Conservation (phyloP, 805 yeast genomes). For the Wickerhamiella sergipiensis region DNA sequence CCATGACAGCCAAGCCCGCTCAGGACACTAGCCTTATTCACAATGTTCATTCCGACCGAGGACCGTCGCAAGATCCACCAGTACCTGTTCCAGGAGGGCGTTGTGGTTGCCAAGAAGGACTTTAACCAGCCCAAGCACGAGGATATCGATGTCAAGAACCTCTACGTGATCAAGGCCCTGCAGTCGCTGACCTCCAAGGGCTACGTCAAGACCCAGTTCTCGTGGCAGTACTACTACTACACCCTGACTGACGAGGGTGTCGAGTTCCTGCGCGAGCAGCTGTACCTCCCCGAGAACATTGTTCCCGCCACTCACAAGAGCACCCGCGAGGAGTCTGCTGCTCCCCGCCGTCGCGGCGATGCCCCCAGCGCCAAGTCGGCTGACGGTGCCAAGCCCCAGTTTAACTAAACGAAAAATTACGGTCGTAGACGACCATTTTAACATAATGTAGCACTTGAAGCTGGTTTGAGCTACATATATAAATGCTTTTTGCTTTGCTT, state of each 20-base stretch:
- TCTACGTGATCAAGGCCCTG: slow-evolving; percentile 94
- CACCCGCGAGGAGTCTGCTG: slow-evolving; percentile 47
- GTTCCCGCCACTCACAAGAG: slow-evolving; percentile 95
- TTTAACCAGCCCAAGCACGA: slow-evolving; percentile 96
- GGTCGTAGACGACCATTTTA: neutral
- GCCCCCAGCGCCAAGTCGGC: slow-evolving; percentile 22
- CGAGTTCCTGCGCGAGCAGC: slow-evolving; percentile 93
- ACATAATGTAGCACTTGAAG: slow-evolving; percentile 6
- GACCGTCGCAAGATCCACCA: slow-evolving; percentile 99
- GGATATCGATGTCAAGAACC: slow-evolving; percentile 95
- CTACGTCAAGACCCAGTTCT: slow-evolving; percentile 98
- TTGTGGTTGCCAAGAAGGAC: slow-evolving; percentile 98
- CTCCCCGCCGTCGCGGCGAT: slow-evolving; percentile 35
- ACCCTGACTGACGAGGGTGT: slow-evolving; percentile 99
- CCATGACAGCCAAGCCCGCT: neutral
- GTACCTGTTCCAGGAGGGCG: slow-evolving; percentile 99
- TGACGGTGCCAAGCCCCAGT: slow-evolving; percentile 24
- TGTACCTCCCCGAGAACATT: slow-evolving; percentile 96
- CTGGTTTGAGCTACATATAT: neutral
- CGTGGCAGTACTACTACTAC: slow-evolving; percentile 99
- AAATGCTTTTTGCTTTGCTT: neutral
- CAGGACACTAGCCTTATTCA: slow-evolving; percentile 20
- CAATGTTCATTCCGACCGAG: slow-evolving; percentile 98
- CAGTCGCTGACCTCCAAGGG: slow-evolving; percentile 99
- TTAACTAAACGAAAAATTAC: slow-evolving; percentile 17